Percentiles rank a stretch among this genome's conserved stretches.
phyloP scores from a whole-genome alignment of 2,329 filamentous ascomycete genomes.

The Verticillium albo-atrum region DNA sequence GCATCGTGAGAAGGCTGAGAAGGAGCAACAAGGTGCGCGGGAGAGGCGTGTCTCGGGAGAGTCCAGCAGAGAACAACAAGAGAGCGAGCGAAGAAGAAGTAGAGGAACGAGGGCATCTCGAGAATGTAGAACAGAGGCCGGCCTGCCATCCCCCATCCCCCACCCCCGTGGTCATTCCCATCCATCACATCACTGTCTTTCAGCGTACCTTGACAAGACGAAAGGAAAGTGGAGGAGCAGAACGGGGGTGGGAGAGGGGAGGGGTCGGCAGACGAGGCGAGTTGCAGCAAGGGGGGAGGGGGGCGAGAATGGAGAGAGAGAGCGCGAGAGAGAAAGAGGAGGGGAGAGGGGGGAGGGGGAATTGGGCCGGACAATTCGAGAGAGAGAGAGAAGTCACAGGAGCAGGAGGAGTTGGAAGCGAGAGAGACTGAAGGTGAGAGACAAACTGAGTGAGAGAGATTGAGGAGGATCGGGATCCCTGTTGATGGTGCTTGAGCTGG shows the following conservation, averaged over 20 bases:
- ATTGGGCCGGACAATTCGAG: background rate
- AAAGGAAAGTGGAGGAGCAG: background rate
- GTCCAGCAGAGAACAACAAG: background rate
- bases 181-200: no score
- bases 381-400: background rate
- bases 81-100: background rate
- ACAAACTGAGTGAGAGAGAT: background rate
- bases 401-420: background rate
- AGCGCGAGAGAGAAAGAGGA: background rate
- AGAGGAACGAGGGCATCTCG: no score
- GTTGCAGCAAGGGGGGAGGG: background rate
- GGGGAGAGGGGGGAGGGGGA: background rate
- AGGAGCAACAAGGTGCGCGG: background rate
- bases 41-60: background rate
- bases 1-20: background rate
- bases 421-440: background rate
- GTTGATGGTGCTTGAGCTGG: constrained; percentile 3
- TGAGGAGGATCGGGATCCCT: constrained; percentile 11
- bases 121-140: no score
- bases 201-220: no score
- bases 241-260: background rate
- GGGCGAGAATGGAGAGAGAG: background rate
- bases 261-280: background rate
- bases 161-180: no score
- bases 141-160: background rate